A percentile compares a stretch with the other conserved stretches of the same genome.
Evolutionary conservation across 1,284 basidiomycete genomes (phyloP).

Genomic region (Microbotryum intermedium): DNA sequence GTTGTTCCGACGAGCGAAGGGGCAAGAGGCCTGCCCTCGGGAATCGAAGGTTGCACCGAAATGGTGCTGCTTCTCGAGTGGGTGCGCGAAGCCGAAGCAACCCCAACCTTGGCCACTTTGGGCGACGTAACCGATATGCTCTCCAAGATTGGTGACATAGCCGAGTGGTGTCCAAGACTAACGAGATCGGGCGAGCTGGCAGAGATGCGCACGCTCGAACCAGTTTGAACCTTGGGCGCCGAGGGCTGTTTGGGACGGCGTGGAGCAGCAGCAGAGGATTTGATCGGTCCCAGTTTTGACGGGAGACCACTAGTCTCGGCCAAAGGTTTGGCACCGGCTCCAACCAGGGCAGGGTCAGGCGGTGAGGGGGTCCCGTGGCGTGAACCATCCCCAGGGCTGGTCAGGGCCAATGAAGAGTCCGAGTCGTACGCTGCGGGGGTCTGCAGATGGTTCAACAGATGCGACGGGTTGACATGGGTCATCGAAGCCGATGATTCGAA

Average conservation of each 20-base stretch:
- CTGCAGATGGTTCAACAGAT: constrained; percentile 8
- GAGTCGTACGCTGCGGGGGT: constrained; percentile 8
- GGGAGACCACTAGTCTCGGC: background rate
- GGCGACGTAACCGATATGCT: too few relatives aligned
- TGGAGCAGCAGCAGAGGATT: background rate
- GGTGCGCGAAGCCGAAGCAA: background rate
- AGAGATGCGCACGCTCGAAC: background rate
- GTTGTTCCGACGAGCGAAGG: background rate
- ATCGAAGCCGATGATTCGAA: constrained; percentile 7
- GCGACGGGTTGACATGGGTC: constrained; percentile 24
- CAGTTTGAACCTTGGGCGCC: background rate
- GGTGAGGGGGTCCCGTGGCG: background rate
- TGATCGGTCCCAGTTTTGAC: background rate
- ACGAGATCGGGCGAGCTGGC: constrained; percentile 5
- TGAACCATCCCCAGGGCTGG: constrained; percentile 10
- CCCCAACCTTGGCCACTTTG: too few relatives aligned
- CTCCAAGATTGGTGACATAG: too few relatives aligned
- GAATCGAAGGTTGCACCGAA: constrained; percentile 13
- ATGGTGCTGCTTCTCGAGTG: constrained; percentile 25
- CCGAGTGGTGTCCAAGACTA: background rate
- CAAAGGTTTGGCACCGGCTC: too few relatives aligned
- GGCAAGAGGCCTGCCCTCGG: constrained; percentile 18
- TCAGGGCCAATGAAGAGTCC: constrained; percentile 13
- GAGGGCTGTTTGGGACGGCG: background rate
- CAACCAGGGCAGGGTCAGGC: background rate